Conservation (phyloP, 257 asterid species). For the Ilex asprella region DNA sequence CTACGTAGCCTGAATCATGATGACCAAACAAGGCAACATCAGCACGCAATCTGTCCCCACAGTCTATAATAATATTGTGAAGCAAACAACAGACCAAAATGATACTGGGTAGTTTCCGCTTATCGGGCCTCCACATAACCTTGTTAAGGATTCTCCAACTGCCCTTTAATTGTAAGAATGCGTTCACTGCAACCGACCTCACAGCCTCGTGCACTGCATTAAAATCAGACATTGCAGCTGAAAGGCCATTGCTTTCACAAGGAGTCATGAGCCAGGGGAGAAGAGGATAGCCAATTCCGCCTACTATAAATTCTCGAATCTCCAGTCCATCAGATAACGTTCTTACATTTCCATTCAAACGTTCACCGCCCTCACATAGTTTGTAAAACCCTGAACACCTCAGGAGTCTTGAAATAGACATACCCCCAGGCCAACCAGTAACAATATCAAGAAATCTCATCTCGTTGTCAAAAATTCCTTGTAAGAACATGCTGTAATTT, state of each 20-base stretch:
- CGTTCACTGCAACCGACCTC: conserved; percentile 46
- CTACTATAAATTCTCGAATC: conserved; percentile 71
- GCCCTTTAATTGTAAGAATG: conserved; percentile 75
- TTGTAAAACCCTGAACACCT: conserved; percentile 70
- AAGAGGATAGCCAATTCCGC: conserved; percentile 72
- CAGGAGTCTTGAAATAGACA: conserved; percentile 67
- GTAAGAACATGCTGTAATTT: conserved; percentile 88
- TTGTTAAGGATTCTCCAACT: conserved; percentile 94
- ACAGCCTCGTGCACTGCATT: conserved; percentile 50
- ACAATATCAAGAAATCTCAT: conserved; percentile 69
- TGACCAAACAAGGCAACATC: conserved; percentile 49
- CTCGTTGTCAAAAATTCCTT: conserved; percentile 73
- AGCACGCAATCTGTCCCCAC: conserved; percentile 58
- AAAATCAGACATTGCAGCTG: conserved; percentile 23
- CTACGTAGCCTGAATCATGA: conserved; percentile 14
- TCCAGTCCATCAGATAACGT: conserved; percentile 29
- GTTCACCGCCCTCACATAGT: conserved; percentile 65
- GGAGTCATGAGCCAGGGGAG: conserved; percentile 95
- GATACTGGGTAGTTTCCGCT: conserved; percentile 79
- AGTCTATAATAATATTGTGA: conserved; percentile 76
- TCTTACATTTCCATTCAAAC: conserved; percentile 42
- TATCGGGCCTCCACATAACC: conserved; percentile 99
- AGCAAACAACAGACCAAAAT: conserved; percentile 87
- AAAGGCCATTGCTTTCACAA: conserved; percentile 32
- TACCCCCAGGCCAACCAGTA: conserved; percentile 98